These are phyloP conservation scores for Neurospora africana DNA, from an alignment of 495 filamentous ascomycete species.

Conservation along the genomic window DNA sequence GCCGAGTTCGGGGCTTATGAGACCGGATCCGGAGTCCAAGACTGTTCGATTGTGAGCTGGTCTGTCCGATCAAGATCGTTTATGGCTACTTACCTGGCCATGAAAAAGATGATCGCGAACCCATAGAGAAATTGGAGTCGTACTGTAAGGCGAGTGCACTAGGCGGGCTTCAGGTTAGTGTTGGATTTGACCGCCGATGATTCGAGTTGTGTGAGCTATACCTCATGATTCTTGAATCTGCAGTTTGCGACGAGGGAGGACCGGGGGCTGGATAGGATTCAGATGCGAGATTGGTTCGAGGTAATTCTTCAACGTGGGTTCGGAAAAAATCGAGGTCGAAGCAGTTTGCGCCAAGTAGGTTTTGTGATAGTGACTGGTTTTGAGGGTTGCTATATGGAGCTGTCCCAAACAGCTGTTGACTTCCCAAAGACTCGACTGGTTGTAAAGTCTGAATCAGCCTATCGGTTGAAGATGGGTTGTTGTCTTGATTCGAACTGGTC, in stretches of 20 bases:
- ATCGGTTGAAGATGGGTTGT: slow-evolving; percentile 26
- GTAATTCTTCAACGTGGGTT: not conserved
- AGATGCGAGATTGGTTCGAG: not conserved
- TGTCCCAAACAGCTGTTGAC: slow-evolving; percentile 15
- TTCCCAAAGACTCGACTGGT: slow-evolving; percentile 17
- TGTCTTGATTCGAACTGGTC: slow-evolving; percentile 31
- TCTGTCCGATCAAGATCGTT: not conserved
- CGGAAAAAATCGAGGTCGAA: slow-evolving; percentile 11
- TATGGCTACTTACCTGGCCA: slow-evolving; percentile 28
- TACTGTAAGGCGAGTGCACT: slow-evolving; percentile 38
- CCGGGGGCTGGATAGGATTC: not conserved
- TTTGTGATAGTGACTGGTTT: slow-evolving; percentile 12
- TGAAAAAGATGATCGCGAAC: slow-evolving; percentile 30
- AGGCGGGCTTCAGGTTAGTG: slow-evolving; percentile 3
- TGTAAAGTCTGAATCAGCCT: slow-evolving; percentile 25
- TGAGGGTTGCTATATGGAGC: slow-evolving; percentile 16
- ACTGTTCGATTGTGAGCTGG: slow-evolving; percentile 13
- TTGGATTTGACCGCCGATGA: not conserved
- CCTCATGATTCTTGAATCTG: slow-evolving; percentile 31
- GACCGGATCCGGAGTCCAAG: slow-evolving; percentile 26
- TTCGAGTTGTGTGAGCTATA: slow-evolving; percentile 7
- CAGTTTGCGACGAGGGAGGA: not conserved
- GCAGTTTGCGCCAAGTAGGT: slow-evolving; percentile 23
- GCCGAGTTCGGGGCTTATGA: slow-evolving; percentile 30
- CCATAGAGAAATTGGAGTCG: slow-evolving; percentile 36